phyloP scores from a whole-genome alignment of 768 basidiomycete genomes.

The Lactarius deliciosus region DNA sequence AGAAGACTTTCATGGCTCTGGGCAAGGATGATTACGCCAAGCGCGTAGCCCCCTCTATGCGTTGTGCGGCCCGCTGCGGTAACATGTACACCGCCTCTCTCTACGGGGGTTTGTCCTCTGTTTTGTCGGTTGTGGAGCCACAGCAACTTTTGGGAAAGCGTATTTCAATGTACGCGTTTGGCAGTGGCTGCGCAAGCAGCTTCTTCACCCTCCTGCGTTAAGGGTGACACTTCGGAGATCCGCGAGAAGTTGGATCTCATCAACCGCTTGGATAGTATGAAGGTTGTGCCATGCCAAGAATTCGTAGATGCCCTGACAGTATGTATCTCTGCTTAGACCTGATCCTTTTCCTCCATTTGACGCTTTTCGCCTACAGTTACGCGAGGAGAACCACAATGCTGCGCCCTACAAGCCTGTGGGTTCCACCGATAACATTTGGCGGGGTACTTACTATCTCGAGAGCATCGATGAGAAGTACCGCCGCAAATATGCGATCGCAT shows the following conservation, averaged over 20 bases:
- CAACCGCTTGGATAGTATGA: slow-evolving; percentile 76
- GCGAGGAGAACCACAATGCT: slow-evolving; percentile 96
- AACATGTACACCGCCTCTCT: slow-evolving; percentile 99
- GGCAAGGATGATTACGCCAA: slow-evolving; percentile 73
- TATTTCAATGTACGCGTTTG: slow-evolving; percentile 94
- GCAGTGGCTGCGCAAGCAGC: slow-evolving; percentile 89
- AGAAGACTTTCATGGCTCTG: slow-evolving; percentile 88
- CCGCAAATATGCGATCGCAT: slow-evolving; percentile 63
- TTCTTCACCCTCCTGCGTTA: slow-evolving; percentile 88
- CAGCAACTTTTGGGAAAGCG: slow-evolving; percentile 76
- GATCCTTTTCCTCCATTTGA: background rate
- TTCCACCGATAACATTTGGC: slow-evolving; percentile 89
- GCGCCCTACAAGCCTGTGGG: slow-evolving; percentile 83
- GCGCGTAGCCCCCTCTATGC: slow-evolving; percentile 80
- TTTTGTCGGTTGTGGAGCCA: slow-evolving; percentile 73
- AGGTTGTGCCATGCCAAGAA: slow-evolving; percentile 88
- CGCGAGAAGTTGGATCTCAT: slow-evolving; percentile 78
- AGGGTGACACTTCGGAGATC: slow-evolving; percentile 85
- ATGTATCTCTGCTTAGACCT: slow-evolving; percentile 9
- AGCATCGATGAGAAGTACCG: slow-evolving; percentile 89
- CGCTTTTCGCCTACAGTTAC: slow-evolving; percentile 48
- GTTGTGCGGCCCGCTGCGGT: slow-evolving; percentile 85
- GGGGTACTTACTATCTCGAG: slow-evolving; percentile 90
- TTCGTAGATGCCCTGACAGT: slow-evolving; percentile 84
- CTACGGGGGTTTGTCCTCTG: slow-evolving; percentile 89